Evolutionary conservation across 228 moss, liverwort and hornwort genomes (phyloP).

Genomic region (Sphagnum fallax): DNA sequence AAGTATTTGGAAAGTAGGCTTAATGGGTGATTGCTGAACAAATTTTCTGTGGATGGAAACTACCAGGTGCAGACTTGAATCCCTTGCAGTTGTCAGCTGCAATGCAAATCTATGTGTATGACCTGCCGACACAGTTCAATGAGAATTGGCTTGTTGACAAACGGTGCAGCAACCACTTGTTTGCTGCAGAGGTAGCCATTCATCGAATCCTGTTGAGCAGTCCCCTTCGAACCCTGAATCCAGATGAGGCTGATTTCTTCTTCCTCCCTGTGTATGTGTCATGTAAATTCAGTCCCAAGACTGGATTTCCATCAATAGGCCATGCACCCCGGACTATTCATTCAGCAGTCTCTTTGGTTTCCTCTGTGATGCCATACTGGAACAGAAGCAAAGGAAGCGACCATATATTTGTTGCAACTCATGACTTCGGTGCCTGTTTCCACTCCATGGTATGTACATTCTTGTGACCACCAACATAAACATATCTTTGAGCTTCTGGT

Average conservation of each 20-base stretch:
- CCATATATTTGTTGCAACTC: slow-evolving; percentile 87
- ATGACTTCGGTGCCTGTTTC: slow-evolving; percentile 92
- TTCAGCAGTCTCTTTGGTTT: slow-evolving; percentile 68
- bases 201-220: slow-evolving; percentile 60
- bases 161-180: slow-evolving; percentile 83
- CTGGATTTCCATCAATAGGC: slow-evolving; percentile 76
- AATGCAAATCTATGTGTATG: slow-evolving; percentile 71
- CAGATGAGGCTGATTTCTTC: slow-evolving; percentile 73
- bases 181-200: slow-evolving; percentile 87
- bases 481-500: too few relatives aligned
- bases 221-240: slow-evolving; percentile 61
- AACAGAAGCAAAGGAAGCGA: slow-evolving; percentile 73
- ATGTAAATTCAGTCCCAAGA: slow-evolving; percentile 78
- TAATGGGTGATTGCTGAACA: too few relatives aligned
- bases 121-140: slow-evolving; percentile 76
- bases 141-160: slow-evolving; percentile 66
- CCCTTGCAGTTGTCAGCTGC: slow-evolving; percentile 44
- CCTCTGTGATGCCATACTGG: slow-evolving; percentile 69
- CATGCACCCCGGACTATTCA: slow-evolving; percentile 55
- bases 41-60: too few relatives aligned
- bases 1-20: too few relatives aligned
- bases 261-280: slow-evolving; percentile 93
- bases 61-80: too few relatives aligned
- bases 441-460: slow-evolving; percentile 43
- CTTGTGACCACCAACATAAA: too few relatives aligned